Conservation (phyloP, 345 rosid genomes). For the Eucalyptus microcorys region DNA sequence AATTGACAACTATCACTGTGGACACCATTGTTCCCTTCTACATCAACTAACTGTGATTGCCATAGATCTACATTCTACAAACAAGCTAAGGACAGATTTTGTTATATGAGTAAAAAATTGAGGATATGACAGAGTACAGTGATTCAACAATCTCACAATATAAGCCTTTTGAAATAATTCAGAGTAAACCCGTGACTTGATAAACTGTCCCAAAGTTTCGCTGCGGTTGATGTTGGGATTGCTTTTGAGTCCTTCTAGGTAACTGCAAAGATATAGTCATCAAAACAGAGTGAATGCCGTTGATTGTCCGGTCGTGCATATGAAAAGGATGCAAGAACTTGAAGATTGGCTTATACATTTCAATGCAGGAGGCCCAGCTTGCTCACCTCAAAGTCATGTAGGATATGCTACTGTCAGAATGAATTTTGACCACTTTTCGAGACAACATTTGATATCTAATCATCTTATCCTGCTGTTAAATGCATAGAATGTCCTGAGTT, state of each 20-base stretch:
- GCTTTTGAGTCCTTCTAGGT: slow-evolving; percentile 43
- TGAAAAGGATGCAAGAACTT: background rate
- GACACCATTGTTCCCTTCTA: too few species aligned
- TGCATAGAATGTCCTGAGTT: background rate
- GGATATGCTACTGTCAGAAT: background rate
- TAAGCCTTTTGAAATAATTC: slow-evolving; percentile 75
- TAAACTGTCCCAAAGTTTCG: slow-evolving; percentile 65
- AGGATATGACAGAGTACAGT: background rate
- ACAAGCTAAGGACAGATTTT: background rate
- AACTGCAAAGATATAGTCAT: slow-evolving; percentile 6
- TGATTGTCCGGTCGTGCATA: background rate
- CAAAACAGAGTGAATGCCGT: background rate
- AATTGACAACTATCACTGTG: too few species aligned
- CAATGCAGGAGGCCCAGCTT: background rate
- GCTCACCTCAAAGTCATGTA: background rate
- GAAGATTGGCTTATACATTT: background rate
- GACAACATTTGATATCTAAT: background rate
- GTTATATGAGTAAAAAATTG: background rate
- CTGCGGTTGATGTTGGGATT: slow-evolving; percentile 45
- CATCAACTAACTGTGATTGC: background rate
- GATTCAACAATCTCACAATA: slow-evolving; percentile 33
- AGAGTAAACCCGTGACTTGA: slow-evolving; percentile 52
- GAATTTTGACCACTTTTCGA: background rate
- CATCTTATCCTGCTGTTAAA: background rate
- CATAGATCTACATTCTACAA: background rate